Conservation (phyloP, 1,139 yeast species). For the Kodamaea plutei region DNA sequence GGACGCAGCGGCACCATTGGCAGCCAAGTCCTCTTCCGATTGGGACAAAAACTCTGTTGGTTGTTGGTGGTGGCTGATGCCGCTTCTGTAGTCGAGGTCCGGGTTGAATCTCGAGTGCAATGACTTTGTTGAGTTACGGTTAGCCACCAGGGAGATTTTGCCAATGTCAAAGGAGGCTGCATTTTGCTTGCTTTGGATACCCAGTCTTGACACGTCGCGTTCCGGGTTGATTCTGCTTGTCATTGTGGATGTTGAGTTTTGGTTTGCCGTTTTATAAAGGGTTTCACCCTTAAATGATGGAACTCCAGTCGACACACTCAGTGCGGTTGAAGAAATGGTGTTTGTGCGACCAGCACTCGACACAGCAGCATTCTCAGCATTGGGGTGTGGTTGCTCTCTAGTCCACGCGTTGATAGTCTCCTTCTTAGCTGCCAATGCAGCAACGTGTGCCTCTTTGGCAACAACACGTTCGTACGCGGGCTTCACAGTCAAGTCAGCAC, state of each 20-base stretch:
- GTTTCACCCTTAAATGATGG: slow-evolving; percentile 34
- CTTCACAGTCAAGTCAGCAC: slow-evolving; percentile 57
- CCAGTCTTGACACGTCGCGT: slow-evolving; percentile 39
- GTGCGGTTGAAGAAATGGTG: slow-evolving; percentile 13
- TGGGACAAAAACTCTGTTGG: slow-evolving; percentile 27
- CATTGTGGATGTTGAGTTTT: slow-evolving; percentile 43
- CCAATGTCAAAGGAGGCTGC: slow-evolving; percentile 34
- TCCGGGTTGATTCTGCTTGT: slow-evolving; percentile 48
- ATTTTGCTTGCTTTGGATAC: slow-evolving; percentile 35
- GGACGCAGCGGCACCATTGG: slow-evolving; percentile 37
- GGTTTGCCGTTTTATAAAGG: slow-evolving; percentile 40
- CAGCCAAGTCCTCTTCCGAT: slow-evolving; percentile 33
- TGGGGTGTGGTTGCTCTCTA: slow-evolving; percentile 36
- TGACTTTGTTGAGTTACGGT: slow-evolving; percentile 38
- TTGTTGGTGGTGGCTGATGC: slow-evolving; percentile 23
- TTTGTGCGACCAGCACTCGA: slow-evolving; percentile 11
- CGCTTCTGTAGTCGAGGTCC: slow-evolving; percentile 41
- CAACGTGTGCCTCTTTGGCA: slow-evolving; percentile 64
- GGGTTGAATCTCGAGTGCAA: slow-evolving; percentile 45
- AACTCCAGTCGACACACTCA: slow-evolving; percentile 29
- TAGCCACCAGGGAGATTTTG: slow-evolving; percentile 42
- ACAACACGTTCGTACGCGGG: slow-evolving; percentile 59
- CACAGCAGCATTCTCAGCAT: slow-evolving; percentile 51
- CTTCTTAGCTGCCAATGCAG: slow-evolving; percentile 56
- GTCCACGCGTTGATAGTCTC: slow-evolving; percentile 40